Evolutionary conservation across 1,284 basidiomycete species (phyloP).

Genomic region (Cutaneotrichosporon sp.): DNA sequence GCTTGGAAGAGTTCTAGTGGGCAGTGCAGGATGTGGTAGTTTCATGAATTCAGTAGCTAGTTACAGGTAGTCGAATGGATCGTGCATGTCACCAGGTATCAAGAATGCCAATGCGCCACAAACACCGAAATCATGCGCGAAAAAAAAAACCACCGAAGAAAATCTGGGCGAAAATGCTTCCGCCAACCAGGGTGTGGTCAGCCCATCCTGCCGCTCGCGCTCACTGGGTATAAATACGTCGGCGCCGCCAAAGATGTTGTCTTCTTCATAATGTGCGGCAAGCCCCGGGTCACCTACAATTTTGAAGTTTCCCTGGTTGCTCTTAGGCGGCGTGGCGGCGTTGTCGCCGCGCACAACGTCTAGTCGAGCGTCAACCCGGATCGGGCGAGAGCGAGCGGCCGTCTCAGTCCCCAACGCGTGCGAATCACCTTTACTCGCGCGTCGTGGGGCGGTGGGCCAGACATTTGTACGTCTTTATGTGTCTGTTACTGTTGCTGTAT

Average conservation of each 20-base stretch:
- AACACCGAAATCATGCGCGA: too few species aligned
- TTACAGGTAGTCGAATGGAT: too few species aligned
- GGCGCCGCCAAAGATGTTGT: background rate
- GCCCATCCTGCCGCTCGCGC: too few species aligned
- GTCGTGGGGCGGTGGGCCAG: conserved; percentile 37
- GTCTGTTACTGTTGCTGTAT: too few species aligned
- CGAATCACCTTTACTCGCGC: background rate
- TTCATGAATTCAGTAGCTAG: too few species aligned
- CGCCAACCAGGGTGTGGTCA: too few species aligned
- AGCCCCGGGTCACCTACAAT: conserved; percentile 14
- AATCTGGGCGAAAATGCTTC: too few species aligned
- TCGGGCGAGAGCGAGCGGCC: conserved; percentile 29
- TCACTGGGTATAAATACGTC: too few species aligned
- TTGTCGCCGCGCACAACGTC: conserved; percentile 7
- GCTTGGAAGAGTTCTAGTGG: background rate
- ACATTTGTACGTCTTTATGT: conserved; percentile 19
- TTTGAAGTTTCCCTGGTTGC: conserved; percentile 36
- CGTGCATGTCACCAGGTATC: too few species aligned
- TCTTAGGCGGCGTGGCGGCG: conserved; percentile 19
- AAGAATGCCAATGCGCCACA: too few species aligned
- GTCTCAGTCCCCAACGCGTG: conserved; percentile 32
- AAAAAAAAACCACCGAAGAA: too few species aligned
- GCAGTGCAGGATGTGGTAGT: too few species aligned
- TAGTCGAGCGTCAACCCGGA: conserved; percentile 41
- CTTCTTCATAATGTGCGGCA: conserved; percentile 21